A percentile compares a stretch with the other conserved stretches of the same genome.
These are phyloP conservation scores for Castanea sativa DNA, from an alignment of 306 rosid species.

Conservation along the genomic window DNA sequence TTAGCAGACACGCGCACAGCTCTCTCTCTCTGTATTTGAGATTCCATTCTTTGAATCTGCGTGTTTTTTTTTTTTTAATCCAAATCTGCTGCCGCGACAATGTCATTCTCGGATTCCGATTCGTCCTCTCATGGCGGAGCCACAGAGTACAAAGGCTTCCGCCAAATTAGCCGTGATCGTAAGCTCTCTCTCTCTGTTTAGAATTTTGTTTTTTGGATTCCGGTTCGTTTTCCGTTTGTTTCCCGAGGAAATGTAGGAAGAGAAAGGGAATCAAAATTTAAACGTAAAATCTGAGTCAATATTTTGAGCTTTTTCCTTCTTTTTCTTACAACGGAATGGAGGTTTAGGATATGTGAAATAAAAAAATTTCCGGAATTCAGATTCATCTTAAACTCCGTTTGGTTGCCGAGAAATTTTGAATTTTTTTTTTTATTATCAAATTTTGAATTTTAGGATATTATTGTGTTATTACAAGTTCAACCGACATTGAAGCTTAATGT, in stretches of 20 bases:
- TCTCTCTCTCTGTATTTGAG: conserved; percentile 18
- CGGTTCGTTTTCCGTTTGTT: conserved; percentile 8
- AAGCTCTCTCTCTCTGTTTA: conserved; percentile 28
- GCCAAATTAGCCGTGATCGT: conserved; percentile 80
- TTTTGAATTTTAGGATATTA: neutral
- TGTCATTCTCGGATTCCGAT: conserved; percentile 91
- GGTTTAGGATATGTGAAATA: neutral
- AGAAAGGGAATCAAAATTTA: neutral
- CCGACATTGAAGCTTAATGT: neutral
- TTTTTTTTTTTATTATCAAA: neutral
- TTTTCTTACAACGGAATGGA: neutral
- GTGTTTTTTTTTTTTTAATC: conserved; percentile 7
- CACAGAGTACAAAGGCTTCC: conserved; percentile 63
- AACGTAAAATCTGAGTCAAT: neutral
- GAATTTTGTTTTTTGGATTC: neutral
- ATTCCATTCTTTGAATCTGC: neutral
- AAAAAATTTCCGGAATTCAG: too few relatives aligned
- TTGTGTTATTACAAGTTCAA: neutral
- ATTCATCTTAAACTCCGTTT: neutral
- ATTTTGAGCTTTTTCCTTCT: neutral
- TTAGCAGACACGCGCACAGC: conserved; percentile 19
- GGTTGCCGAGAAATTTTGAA: neutral
- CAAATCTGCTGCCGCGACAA: conserved; percentile 31
- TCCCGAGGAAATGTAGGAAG: conserved; percentile 13
- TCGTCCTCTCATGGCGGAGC: conserved; percentile 44